Evolutionary conservation across 139 green algal genomes (phyloP).

Genomic region (Asterochloris sp.): DNA sequence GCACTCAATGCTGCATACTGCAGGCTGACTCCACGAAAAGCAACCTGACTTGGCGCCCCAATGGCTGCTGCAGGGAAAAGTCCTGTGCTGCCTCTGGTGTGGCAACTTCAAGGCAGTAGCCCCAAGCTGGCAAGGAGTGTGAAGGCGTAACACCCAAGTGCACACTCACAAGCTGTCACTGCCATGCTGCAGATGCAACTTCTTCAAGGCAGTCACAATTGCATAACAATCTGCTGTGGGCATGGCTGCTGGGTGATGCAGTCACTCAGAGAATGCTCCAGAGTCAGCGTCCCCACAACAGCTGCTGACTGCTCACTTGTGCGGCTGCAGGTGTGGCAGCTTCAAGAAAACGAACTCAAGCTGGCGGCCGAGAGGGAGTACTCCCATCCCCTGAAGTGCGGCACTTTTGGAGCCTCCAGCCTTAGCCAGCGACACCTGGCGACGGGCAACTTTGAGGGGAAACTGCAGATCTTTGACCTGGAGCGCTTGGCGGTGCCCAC

Average conservation of each 20-base stretch:
- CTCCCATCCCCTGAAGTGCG: conserved; percentile 69
- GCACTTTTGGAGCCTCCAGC: conserved; percentile 67
- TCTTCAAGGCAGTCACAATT: not conserved
- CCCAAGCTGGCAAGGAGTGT: too few relatives aligned
- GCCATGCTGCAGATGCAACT: not conserved
- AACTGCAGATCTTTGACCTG: conserved; percentile 72
- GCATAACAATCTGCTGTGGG: not conserved
- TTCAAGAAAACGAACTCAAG: conserved; percentile 65
- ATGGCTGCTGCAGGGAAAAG: too few relatives aligned
- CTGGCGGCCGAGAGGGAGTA: conserved; percentile 52
- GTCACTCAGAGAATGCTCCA: not conserved
- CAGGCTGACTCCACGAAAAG: too few relatives aligned
- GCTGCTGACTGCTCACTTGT: not conserved
- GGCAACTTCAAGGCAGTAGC: too few relatives aligned
- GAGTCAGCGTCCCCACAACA: not conserved
- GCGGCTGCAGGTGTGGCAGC: conserved; percentile 60
- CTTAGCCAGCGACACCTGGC: conserved; percentile 59
- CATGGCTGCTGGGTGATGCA: not conserved
- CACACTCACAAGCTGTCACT: too few relatives aligned
- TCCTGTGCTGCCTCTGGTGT: too few relatives aligned
- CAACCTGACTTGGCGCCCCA: too few relatives aligned
- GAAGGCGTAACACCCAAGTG: too few relatives aligned
- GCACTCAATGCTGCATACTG: too few relatives aligned
- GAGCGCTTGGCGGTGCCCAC: conserved; percentile 50
- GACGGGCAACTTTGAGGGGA: conserved; percentile 73